A percentile compares a stretch with the other conserved stretches of the same genome.
These are phyloP conservation scores for Litchi chinensis DNA, from an alignment of 345 rosid genomes.

Conservation along the genomic window DNA sequence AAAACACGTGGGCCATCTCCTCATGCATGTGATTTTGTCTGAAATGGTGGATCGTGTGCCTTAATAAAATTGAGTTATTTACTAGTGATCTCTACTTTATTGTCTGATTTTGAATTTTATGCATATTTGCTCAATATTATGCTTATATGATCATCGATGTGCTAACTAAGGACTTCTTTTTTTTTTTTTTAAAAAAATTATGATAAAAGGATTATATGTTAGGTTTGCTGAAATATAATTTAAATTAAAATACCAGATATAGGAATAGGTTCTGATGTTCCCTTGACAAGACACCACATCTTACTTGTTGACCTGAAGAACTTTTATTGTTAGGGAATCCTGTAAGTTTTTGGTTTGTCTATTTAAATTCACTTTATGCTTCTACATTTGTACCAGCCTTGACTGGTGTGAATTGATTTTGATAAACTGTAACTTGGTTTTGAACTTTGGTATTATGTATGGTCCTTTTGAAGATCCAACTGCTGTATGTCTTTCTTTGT, in stretches of 20 bases:
- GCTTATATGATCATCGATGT: not conserved
- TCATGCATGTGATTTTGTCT: not conserved
- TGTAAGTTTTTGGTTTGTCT: not conserved
- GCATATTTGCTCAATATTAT: not conserved
- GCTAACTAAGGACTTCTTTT: not conserved
- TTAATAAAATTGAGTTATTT: not conserved
- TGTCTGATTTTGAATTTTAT: not conserved
- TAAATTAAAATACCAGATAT: not conserved
- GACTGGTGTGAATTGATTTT: not conserved
- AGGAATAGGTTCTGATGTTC: not conserved
- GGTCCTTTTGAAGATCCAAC: conserved; percentile 15
- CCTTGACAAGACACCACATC: not conserved
- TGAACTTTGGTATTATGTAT: not conserved
- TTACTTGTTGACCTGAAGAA: not conserved
- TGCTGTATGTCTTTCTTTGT: conserved; percentile 16
- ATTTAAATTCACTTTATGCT: not conserved
- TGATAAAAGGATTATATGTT: not conserved
- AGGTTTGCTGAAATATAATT: not conserved
- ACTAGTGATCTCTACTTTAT: not conserved
- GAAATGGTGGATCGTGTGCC: not conserved
- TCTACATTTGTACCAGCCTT: not conserved
- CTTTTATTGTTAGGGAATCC: not conserved
- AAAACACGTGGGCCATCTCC: not conserved
- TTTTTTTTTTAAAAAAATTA: not conserved
- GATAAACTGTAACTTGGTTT: conserved; percentile 5